A percentile compares a stretch with the other conserved stretches of the same genome.
These are phyloP conservation scores for Coemansia sp. DNA, from an alignment of 192 early-diverging fungal species.

Conservation along the genomic window DNA sequence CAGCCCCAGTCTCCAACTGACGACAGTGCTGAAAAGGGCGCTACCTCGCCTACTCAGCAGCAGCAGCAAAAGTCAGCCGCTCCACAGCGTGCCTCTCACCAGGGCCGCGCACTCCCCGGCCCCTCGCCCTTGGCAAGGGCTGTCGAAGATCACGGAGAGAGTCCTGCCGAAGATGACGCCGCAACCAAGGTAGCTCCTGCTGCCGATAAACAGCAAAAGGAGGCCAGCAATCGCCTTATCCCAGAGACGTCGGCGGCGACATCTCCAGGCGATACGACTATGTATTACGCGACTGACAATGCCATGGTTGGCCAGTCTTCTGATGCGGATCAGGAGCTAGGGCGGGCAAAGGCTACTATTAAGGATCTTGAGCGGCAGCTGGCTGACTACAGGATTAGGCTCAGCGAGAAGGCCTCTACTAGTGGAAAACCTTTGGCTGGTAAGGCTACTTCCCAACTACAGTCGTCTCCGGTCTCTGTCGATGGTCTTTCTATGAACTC, in stretches of 20 bases:
- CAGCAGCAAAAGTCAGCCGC: conserved; percentile 24
- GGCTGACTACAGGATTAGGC: conserved; percentile 30
- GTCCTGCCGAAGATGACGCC: conserved; percentile 10
- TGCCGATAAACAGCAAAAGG: not conserved
- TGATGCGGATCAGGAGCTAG: conserved; percentile 41
- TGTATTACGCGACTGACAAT: conserved; percentile 13
- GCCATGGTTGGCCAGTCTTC: conserved; percentile 6
- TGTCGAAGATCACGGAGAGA: conserved; percentile 14
- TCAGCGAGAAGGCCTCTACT: conserved; percentile 20
- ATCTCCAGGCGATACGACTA: conserved; percentile 23
- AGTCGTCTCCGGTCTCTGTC: conserved; percentile 18
- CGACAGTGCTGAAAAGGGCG: conserved; percentile 2
- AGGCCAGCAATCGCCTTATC: conserved; percentile 31
- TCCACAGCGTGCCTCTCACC: conserved; percentile 17
- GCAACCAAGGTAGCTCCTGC: not conserved
- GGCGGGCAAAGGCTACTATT: conserved; percentile 43
- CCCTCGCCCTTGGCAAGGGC: conserved; percentile 37
- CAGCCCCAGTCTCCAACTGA: conserved; percentile 11
- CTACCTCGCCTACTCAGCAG: conserved; percentile 7
- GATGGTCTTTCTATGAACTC: conserved; percentile 68
- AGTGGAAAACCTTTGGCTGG: conserved; percentile 18
- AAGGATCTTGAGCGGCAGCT: conserved; percentile 41
- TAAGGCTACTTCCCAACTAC: conserved; percentile 10
- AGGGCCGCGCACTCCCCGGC: conserved; percentile 26
- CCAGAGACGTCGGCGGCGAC: conserved; percentile 35